Percentiles rank a stretch among this genome's conserved stretches.
These are phyloP conservation scores for Aspergillus ustus DNA, from an alignment of 2,329 filamentous ascomycete genomes.

Conservation along the genomic window DNA sequence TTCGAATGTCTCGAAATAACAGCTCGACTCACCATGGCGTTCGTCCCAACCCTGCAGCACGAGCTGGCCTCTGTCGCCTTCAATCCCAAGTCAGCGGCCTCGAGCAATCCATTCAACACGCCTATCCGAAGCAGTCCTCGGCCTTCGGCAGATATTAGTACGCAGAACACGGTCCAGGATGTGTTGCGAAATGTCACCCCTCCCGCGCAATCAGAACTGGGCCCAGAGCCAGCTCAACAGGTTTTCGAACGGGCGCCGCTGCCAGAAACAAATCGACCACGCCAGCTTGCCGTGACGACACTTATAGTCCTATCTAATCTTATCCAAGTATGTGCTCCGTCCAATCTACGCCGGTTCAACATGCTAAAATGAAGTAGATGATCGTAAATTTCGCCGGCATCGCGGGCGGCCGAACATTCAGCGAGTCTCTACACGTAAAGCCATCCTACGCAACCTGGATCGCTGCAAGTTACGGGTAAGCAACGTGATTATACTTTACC, in stretches of 20 bases:
- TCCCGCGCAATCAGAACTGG: neutral
- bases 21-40: neutral
- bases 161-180: neutral
- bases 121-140: neutral
- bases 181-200: neutral
- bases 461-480: slow-evolving; percentile 33
- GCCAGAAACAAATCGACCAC: slow-evolving; percentile 22
- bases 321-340: slow-evolving; percentile 28
- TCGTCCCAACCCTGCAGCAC: slow-evolving; percentile 10
- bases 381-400: slow-evolving; percentile 34
- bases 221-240: slow-evolving; percentile 16
- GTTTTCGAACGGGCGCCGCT: slow-evolving; percentile 27
- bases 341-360: neutral
- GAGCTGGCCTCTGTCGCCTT: slow-evolving; percentile 1
- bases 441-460: slow-evolving; percentile 32
- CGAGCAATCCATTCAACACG: neutral
- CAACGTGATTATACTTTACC: neutral
- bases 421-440: slow-evolving; percentile 24
- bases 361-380: slow-evolving; percentile 25
- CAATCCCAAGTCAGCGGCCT: neutral
- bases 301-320: slow-evolving; percentile 32
- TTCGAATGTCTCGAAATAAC: neutral
- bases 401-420: slow-evolving; percentile 30
- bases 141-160: neutral
- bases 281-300: slow-evolving; percentile 25